Evolutionary conservation across 371 early-diverging fungal genomes (phyloP).

Genomic region (Apophysomyces elegans): DNA sequence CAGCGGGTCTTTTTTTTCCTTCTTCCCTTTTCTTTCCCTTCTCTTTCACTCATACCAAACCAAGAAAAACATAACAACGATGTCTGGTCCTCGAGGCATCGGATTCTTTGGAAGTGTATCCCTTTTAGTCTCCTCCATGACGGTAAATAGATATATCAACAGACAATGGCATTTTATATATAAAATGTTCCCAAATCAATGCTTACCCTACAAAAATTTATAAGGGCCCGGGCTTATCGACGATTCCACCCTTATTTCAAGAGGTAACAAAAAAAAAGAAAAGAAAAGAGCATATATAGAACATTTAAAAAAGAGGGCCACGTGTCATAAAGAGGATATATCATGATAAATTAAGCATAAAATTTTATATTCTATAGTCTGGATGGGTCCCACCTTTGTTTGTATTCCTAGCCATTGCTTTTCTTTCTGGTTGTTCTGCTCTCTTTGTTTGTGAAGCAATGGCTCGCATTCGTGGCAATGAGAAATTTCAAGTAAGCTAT

Average conservation of each 20-base stretch:
- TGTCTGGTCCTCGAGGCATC: constrained; percentile 20
- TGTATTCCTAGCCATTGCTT: constrained; percentile 47
- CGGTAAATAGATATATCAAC: constrained; percentile 25
- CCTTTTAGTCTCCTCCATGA: constrained; percentile 48
- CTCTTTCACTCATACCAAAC: neutral
- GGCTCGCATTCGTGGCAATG: constrained; percentile 79
- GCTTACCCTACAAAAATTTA: too few relatives aligned
- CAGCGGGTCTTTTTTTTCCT: neutral
- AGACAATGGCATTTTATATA: neutral
- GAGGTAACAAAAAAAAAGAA: constrained; percentile 26
- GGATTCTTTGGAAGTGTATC: constrained; percentile 43
- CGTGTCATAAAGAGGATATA: neutral
- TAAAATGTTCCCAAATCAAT: neutral
- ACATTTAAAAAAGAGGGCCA: too few relatives aligned
- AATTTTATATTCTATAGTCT: constrained; percentile 24
- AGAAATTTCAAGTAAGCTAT: constrained; percentile 57
- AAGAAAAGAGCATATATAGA: neutral
- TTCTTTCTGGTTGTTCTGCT: constrained; percentile 56
- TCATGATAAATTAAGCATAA: neutral
- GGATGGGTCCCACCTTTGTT: constrained; percentile 52
- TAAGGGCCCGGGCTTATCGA: constrained; percentile 48
- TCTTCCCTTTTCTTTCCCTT: constrained; percentile 1
- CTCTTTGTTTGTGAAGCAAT: constrained; percentile 81
- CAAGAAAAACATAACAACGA: neutral
- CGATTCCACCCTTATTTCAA: constrained; percentile 49